These are phyloP conservation scores for Rutstroemia sp. DNA, from an alignment of 2,329 filamentous ascomycete genomes.

Conservation along the genomic window DNA sequence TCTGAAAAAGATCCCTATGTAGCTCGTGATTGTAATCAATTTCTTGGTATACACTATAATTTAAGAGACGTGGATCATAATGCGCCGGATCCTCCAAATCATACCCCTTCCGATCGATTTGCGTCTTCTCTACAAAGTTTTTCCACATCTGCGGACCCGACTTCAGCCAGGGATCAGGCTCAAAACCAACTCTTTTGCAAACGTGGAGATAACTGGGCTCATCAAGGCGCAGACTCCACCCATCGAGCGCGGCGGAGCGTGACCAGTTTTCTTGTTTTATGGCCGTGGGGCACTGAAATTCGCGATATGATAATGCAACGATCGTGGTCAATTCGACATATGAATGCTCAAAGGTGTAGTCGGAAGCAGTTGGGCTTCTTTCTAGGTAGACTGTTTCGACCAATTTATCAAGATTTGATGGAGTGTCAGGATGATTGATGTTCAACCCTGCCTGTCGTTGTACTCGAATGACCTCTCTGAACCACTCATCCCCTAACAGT, in stretches of 20 bases:
- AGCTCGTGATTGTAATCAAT: too few species aligned
- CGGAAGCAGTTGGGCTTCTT: too few species aligned
- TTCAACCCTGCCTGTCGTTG: too few species aligned
- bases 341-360: not conserved
- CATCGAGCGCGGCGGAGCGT: not conserved
- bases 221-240: not conserved
- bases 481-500: too few species aligned
- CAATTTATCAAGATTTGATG: too few species aligned
- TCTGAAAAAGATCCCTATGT: too few species aligned
- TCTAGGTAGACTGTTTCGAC: too few species aligned
- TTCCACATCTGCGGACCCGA: conserved; percentile 3
- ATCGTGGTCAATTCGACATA: not conserved
- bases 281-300: not conserved
- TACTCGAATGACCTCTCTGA: too few species aligned
- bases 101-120: not conserved
- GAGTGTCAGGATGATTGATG: too few species aligned
- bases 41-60: too few species aligned
- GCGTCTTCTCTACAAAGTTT: not conserved
- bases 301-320: not conserved
- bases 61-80: not conserved
- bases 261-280: not conserved
- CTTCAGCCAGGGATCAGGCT: not conserved
- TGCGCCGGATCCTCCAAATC: not conserved
- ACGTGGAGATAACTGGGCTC: not conserved
- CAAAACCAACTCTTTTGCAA: not conserved